Percentiles rank a stretch among this genome's conserved stretches.
Evolutionary conservation across 495 filamentous ascomycete genomes (phyloP).

Genomic region (Aspergillus cristatus): DNA sequence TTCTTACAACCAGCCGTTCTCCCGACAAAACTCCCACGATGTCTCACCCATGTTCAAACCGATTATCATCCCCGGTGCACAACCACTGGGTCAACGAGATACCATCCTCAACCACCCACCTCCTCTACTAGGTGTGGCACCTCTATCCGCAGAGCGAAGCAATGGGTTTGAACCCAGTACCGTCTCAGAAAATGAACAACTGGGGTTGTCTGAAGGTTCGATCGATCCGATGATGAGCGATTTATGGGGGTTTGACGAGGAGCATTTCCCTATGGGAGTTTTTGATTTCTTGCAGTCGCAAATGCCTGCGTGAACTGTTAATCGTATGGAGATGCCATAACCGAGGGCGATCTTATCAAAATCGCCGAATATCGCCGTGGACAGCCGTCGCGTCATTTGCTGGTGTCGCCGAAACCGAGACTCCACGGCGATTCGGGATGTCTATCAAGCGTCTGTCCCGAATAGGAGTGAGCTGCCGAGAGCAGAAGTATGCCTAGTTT

Average conservation of each 20-base stretch:
- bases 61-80: conserved; percentile 29
- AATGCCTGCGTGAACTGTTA: conserved; percentile 34
- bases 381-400: no score
- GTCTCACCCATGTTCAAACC: conserved; percentile 31
- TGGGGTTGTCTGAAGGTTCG: conserved; percentile 36
- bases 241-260: conserved; percentile 40
- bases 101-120: conserved; percentile 34
- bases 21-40: conserved; percentile 15
- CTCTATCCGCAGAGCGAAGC: conserved; percentile 35
- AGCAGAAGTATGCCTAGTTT: no score
- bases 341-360: no score
- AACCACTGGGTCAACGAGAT: conserved; percentile 31
- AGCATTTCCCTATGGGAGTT: conserved; percentile 40
- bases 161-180: conserved; percentile 22
- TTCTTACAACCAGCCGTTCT: conserved; percentile 11
- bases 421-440: no score
- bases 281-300: conserved; percentile 43
- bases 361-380: no score
- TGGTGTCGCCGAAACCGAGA: conserved; percentile 9
- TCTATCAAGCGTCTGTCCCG: no score
- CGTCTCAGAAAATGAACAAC: conserved; percentile 9
- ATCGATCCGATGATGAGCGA: conserved; percentile 41
- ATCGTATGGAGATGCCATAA: no score
- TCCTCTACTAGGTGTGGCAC: conserved; percentile 33
- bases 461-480: no score